These are phyloP conservation scores for Leccinum proximum DNA, from an alignment of 1,284 basidiomycete species.

Conservation along the genomic window DNA sequence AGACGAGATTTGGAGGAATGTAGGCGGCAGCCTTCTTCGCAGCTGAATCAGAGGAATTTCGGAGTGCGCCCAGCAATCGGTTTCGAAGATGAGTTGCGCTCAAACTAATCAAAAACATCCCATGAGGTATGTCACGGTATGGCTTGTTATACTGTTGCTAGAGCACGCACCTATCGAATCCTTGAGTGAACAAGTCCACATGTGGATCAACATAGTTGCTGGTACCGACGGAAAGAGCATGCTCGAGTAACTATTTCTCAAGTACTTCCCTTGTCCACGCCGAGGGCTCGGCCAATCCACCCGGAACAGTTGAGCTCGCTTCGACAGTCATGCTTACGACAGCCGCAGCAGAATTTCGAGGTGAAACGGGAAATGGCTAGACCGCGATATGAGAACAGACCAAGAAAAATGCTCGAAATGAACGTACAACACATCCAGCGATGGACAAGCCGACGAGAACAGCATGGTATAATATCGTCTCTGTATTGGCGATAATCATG, in stretches of 20 bases:
- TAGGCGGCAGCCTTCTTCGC: not conserved
- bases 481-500: too few relatives aligned
- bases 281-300: not conserved
- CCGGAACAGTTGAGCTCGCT: not conserved
- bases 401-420: too few relatives aligned
- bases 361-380: too few relatives aligned
- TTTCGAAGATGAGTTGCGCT: slow-evolving; percentile 6
- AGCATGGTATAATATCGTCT: too few relatives aligned
- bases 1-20: slow-evolving; percentile 18
- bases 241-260: not conserved
- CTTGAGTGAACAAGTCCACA: not conserved
- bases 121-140: not conserved
- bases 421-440: too few relatives aligned
- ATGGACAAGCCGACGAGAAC: too few relatives aligned
- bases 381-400: not conserved
- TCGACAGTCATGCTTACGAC: slow-evolving; percentile 11
- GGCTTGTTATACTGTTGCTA: not conserved
- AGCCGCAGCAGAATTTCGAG: too few relatives aligned
- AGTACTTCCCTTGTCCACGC: not conserved
- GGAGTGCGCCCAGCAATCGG: slow-evolving; percentile 16
- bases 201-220: not conserved
- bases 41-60: slow-evolving; percentile 6
- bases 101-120: slow-evolving; percentile 14
- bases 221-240: not conserved
- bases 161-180: slow-evolving; percentile 5